phyloP scores from a whole-genome alignment of 2,329 filamentous ascomycete genomes.

The Scytalidium sp. region DNA sequence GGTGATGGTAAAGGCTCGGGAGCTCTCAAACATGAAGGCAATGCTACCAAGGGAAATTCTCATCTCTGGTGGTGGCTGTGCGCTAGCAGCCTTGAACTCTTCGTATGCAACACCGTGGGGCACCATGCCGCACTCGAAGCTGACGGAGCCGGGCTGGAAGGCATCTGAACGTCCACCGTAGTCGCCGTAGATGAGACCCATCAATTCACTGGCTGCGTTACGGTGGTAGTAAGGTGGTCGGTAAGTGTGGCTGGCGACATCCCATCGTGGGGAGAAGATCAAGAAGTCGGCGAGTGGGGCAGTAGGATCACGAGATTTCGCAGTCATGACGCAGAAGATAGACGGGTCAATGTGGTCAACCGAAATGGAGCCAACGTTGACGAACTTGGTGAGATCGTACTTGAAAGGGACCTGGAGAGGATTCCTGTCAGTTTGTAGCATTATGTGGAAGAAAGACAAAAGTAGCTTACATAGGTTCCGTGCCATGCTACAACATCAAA shows the following conservation, averaged over 20 bases:
- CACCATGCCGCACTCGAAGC: conserved; percentile 36
- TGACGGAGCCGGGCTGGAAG: conserved; percentile 44
- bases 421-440: conserved; percentile 60
- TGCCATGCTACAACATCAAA: conserved; percentile 81
- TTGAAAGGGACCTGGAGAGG: conserved; percentile 66
- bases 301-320: conserved; percentile 47
- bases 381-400: conserved; percentile 64
- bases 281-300: conserved; percentile 61
- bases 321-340: conserved; percentile 62
- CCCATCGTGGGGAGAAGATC: conserved; percentile 64
- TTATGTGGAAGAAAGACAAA: conserved; percentile 39
- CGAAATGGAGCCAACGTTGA: conserved; percentile 55
- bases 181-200: conserved; percentile 36
- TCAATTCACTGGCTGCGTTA: conserved; percentile 45
- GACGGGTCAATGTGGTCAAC: conserved; percentile 64
- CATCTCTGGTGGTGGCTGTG: conserved; percentile 39
- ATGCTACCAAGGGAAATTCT: conserved; percentile 44
- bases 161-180: conserved; percentile 39
- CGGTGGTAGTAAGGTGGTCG: conserved; percentile 55
- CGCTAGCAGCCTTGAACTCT: conserved; percentile 45
- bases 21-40: conserved; percentile 50
- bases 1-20: conserved; percentile 52
- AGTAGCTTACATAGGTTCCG: conserved; percentile 62
- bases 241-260: conserved; percentile 55
- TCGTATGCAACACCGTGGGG: conserved; percentile 48